A percentile compares a stretch with the other conserved stretches of the same genome.
Conservation (phyloP, 805 yeast species). For the Metschnikowia borealis region DNA sequence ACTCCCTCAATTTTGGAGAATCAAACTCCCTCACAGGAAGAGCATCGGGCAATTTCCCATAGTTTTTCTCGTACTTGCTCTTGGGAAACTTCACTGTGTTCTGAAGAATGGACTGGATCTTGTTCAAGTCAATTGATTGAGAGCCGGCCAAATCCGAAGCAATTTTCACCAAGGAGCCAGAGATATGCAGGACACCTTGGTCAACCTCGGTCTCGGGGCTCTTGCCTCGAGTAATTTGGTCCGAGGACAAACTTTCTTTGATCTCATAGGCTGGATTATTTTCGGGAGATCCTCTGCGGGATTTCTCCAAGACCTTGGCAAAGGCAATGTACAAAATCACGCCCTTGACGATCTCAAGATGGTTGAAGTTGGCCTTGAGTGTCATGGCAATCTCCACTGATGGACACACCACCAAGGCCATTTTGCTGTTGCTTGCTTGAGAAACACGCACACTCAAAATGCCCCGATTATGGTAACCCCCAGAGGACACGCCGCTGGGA, state of each 20-base stretch:
- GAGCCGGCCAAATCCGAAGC: constrained; percentile 5
- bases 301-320: constrained; percentile 58
- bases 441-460: constrained; percentile 52
- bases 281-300: neutral
- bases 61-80: constrained; percentile 47
- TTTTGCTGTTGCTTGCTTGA: constrained; percentile 18
- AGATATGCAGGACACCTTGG: neutral
- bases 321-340: constrained; percentile 73
- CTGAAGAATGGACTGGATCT: constrained; percentile 44
- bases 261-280: neutral
- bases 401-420: constrained; percentile 63
- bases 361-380: constrained; percentile 74
- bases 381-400: constrained; percentile 71
- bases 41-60: constrained; percentile 78
- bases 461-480: constrained; percentile 60
- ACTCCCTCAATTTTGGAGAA: constrained; percentile 82
- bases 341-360: constrained; percentile 79
- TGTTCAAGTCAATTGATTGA: constrained; percentile 27
- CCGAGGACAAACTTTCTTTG: neutral
- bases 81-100: constrained; percentile 35
- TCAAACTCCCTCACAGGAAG: constrained; percentile 68
- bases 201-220: neutral
- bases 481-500: constrained; percentile 26
- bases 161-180: neutral
- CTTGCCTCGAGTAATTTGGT: neutral